These are phyloP conservation scores for Talaromyces borbonicus DNA, from an alignment of 495 filamentous ascomycete genomes.

Conservation along the genomic window DNA sequence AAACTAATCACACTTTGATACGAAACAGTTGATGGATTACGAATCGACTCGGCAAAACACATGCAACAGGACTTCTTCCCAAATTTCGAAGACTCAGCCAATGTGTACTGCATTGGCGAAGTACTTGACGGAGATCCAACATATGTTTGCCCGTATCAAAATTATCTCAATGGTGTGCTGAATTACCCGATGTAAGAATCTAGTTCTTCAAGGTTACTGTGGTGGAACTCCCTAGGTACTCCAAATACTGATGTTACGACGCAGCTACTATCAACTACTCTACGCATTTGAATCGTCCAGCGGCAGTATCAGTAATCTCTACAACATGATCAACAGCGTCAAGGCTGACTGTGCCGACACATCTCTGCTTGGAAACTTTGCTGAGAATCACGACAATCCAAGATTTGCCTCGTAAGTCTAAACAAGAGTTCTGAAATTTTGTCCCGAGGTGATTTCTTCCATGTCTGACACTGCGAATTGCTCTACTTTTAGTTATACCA, in stretches of 20 bases:
- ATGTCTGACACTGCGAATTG: not conserved
- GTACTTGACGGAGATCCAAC: slow-evolving; percentile 47
- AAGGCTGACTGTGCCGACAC: slow-evolving; percentile 40
- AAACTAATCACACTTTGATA: not conserved
- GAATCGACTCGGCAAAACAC: slow-evolving; percentile 62
- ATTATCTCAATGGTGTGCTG: slow-evolving; percentile 40
- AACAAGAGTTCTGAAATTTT: slow-evolving; percentile 24
- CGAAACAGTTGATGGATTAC: slow-evolving; percentile 51
- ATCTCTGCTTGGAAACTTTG: slow-evolving; percentile 51
- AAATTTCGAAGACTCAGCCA: slow-evolving; percentile 46
- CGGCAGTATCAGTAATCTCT: slow-evolving; percentile 39
- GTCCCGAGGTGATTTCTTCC: not conserved
- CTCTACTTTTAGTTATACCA: slow-evolving; percentile 13
- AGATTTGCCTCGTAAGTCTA: slow-evolving; percentile 44
- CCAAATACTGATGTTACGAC: slow-evolving; percentile 8
- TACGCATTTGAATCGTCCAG: slow-evolving; percentile 42
- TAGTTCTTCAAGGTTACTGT: slow-evolving; percentile 3
- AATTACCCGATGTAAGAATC: slow-evolving; percentile 54
- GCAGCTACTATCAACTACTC: slow-evolving; percentile 40
- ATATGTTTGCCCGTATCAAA: slow-evolving; percentile 51
- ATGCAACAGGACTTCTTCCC: slow-evolving; percentile 54
- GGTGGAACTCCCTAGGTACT: not conserved
- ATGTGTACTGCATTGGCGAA: slow-evolving; percentile 56
- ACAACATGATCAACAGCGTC: slow-evolving; percentile 34
- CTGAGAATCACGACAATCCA: slow-evolving; percentile 58